A percentile compares a stretch with the other conserved stretches of the same genome.
These are phyloP conservation scores for Pholiota molesta DNA, from an alignment of 768 basidiomycete genomes.

Conservation along the genomic window DNA sequence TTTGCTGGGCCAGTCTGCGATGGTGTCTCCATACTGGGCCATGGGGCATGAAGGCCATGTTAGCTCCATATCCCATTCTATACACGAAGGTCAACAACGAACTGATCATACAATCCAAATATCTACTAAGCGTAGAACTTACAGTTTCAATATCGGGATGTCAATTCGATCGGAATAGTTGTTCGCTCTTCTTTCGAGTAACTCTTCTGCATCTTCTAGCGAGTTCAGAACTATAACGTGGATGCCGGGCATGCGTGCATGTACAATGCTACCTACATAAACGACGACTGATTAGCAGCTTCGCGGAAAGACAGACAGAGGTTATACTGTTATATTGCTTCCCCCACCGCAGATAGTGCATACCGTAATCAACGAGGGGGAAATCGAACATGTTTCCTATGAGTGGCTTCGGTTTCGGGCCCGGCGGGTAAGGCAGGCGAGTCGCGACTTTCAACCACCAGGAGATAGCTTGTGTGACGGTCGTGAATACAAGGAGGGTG, in stretches of 20 bases:
- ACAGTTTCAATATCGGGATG: constrained; percentile 17
- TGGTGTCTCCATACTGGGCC: constrained; percentile 22
- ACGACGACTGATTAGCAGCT: not conserved
- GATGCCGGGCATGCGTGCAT: constrained; percentile 24
- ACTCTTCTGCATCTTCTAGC: constrained; percentile 19
- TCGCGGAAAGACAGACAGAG: not conserved
- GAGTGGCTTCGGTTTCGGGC: constrained; percentile 26
- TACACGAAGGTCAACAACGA: not conserved
- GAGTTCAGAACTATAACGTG: constrained; percentile 32
- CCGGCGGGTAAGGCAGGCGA: constrained; percentile 20
- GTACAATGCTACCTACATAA: constrained; percentile 25
- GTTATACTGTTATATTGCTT: constrained; percentile 16
- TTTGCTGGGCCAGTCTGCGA: constrained; percentile 20
- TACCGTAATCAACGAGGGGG: not conserved
- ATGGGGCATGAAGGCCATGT: constrained; percentile 22
- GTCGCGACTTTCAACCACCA: not conserved
- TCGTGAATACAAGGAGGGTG: not conserved
- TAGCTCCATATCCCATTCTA: constrained; percentile 16
- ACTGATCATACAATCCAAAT: no score
- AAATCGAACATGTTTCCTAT: constrained; percentile 26
- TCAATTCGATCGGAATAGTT: constrained; percentile 50
- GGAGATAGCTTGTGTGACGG: not conserved
- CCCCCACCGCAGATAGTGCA: constrained; percentile 17
- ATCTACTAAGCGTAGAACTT: not conserved
- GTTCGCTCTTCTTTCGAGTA: constrained; percentile 48